These are phyloP conservation scores for Mycosarcoma maydis DNA, from an alignment of 1,284 basidiomycete species.

Conservation along the genomic window DNA sequence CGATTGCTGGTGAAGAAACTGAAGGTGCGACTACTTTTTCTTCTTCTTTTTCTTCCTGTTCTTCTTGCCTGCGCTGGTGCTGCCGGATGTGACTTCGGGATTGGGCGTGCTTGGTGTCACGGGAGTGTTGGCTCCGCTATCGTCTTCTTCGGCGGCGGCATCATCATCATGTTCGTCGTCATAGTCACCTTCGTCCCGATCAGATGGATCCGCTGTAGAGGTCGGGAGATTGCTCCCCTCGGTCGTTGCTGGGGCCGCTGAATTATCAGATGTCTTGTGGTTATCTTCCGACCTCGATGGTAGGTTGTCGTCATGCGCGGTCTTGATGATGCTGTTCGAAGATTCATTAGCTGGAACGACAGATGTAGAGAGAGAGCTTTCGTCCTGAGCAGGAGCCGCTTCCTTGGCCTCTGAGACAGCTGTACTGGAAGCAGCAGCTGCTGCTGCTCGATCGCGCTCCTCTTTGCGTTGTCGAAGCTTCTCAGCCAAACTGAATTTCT, in stretches of 20 bases:
- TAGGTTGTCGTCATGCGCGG: not conserved
- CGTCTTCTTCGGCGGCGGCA: slow-evolving; percentile 9
- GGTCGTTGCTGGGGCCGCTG: not conserved
- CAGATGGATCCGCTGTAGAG: not conserved
- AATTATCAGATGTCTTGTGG: not conserved
- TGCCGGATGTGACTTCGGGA: slow-evolving; percentile 1
- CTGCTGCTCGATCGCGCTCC: slow-evolving; percentile 35
- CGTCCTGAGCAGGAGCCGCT: not conserved
- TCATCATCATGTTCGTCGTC: slow-evolving; percentile 13
- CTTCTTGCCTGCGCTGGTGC: slow-evolving; percentile 1
- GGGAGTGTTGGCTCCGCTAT: slow-evolving; percentile 17
- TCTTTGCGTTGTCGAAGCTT: slow-evolving; percentile 44
- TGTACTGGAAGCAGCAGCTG: slow-evolving; percentile 17
- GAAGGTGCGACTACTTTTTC: slow-evolving; percentile 18
- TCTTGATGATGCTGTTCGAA: not conserved
- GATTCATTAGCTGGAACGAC: not conserved
- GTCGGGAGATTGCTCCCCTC: not conserved
- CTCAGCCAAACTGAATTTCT: slow-evolving; percentile 44
- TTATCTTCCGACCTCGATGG: not conserved
- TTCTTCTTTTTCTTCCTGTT: slow-evolving; percentile 44
- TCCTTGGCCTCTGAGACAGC: not conserved
- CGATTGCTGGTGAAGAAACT: too few species aligned
- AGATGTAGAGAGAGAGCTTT: not conserved
- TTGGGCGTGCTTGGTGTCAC: slow-evolving; percentile 20
- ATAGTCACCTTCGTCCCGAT: slow-evolving; percentile 8